Percentiles rank a stretch among this genome's conserved stretches.
These are phyloP conservation scores for Lasiosphaeris hirsuta DNA, from an alignment of 495 filamentous ascomycete species.

Conservation along the genomic window DNA sequence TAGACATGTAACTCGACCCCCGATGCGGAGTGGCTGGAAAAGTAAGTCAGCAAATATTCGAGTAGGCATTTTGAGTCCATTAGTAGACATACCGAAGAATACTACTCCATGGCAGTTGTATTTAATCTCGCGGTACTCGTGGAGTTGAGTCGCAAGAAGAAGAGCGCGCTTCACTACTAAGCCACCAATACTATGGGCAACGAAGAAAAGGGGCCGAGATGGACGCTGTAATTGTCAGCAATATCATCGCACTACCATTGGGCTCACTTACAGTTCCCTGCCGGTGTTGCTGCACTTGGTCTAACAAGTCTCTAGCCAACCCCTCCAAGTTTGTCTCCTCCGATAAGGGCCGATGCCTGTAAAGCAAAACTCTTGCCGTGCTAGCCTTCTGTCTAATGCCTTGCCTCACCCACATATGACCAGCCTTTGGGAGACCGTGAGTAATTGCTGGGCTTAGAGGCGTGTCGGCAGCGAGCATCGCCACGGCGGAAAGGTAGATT, in stretches of 20 bases:
- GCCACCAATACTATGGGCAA: slow-evolving; percentile 65
- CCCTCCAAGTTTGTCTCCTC: slow-evolving; percentile 48
- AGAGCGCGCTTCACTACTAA: slow-evolving; percentile 58
- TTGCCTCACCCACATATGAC: slow-evolving; percentile 38
- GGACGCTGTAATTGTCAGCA: slow-evolving; percentile 15
- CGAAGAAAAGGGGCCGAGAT: slow-evolving; percentile 56
- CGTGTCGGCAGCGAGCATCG: slow-evolving; percentile 26
- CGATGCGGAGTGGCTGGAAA: slow-evolving; percentile 56
- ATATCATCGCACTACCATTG: background rate
- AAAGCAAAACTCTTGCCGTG: slow-evolving; percentile 52
- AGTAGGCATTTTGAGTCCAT: background rate
- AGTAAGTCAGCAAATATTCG: too few relatives aligned
- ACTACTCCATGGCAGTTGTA: slow-evolving; percentile 59
- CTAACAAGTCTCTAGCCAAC: slow-evolving; percentile 50
- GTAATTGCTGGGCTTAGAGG: slow-evolving; percentile 31
- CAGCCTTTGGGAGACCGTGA: slow-evolving; percentile 25
- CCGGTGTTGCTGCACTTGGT: slow-evolving; percentile 41
- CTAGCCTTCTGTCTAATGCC: slow-evolving; percentile 36
- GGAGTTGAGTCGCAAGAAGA: slow-evolving; percentile 43
- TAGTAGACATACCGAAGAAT: slow-evolving; percentile 48
- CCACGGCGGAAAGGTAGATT: slow-evolving; percentile 24
- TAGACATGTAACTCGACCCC: slow-evolving; percentile 63
- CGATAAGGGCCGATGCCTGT: slow-evolving; percentile 49
- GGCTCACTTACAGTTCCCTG: slow-evolving; percentile 25
- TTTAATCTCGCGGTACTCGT: slow-evolving; percentile 39